phyloP scores from a whole-genome alignment of 441 rosid genomes.

The Hura crepitans region DNA sequence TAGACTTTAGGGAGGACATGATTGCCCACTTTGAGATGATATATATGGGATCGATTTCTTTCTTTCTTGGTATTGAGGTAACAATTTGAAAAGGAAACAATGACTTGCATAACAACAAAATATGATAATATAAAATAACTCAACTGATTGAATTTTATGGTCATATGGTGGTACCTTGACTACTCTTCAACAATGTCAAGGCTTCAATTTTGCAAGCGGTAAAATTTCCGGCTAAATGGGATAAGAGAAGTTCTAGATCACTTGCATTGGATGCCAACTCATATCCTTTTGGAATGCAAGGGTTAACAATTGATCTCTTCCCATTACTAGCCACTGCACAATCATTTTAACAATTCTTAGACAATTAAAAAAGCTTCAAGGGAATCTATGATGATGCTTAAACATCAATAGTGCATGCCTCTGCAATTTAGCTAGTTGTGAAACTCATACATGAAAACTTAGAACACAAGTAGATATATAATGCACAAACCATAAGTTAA shows the following conservation, averaged over 20 bases:
- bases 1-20: not conserved
- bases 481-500: not conserved
- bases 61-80: not conserved
- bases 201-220: slow-evolving; percentile 40
- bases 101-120: no score
- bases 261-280: slow-evolving; percentile 22
- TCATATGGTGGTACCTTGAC: slow-evolving; percentile 28
- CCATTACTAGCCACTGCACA: slow-evolving; percentile 28
- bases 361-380: slow-evolving; percentile 3
- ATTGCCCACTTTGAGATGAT: not conserved
- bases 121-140: no score
- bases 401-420: slow-evolving; percentile 10
- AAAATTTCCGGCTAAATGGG: slow-evolving; percentile 40
- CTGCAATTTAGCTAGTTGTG: not conserved
- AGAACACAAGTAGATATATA: not conserved
- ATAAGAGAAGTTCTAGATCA: slow-evolving; percentile 22
- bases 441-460: not conserved
- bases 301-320: slow-evolving; percentile 21
- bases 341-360: slow-evolving; percentile 13
- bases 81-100: no score
- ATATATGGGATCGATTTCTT: not conserved
- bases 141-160: not conserved
- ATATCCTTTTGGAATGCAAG: slow-evolving; percentile 44
- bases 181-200: slow-evolving; percentile 32
- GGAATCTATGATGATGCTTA: not conserved